A percentile compares a stretch with the other conserved stretches of the same genome.
phyloP scores from a whole-genome alignment of 2,329 filamentous ascomycete species.

The Penicillium sp. region DNA sequence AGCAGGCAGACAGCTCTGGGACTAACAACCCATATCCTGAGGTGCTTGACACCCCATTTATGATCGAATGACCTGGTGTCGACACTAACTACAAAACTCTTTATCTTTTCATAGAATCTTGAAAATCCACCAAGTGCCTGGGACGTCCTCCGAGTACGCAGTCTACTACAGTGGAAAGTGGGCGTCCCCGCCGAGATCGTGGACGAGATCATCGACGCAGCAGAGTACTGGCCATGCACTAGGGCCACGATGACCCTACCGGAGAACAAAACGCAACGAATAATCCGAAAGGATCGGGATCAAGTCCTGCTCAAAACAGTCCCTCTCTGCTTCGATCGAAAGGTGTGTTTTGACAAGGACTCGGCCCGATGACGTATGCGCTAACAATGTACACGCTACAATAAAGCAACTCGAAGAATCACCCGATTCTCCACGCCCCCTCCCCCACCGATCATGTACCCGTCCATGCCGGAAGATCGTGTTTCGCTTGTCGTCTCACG shows the following conservation, averaged over 20 bases:
- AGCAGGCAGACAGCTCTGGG: not conserved
- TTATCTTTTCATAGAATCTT: not conserved
- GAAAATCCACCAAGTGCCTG: conserved; percentile 31
- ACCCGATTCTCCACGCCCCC: conserved; percentile 20
- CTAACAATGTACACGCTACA: not conserved
- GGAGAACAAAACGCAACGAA: conserved; percentile 14
- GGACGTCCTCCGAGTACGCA: conserved; percentile 38
- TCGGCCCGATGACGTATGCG: conserved; percentile 10
- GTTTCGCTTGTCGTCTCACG: conserved; percentile 39
- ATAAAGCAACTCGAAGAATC: conserved; percentile 20
- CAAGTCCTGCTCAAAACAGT: conserved; percentile 38
- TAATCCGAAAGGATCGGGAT: conserved; percentile 37
- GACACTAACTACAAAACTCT: not conserved
- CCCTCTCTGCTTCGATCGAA: conserved; percentile 39
- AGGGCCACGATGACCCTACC: conserved; percentile 22
- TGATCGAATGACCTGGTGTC: not conserved
- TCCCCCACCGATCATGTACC: conserved; percentile 39
- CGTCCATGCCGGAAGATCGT: conserved; percentile 42
- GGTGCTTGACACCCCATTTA: not conserved
- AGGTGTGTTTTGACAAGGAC: conserved; percentile 21
- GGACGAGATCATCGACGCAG: conserved; percentile 43
- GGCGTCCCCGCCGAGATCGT: conserved; percentile 40
- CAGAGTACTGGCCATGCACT: conserved; percentile 39
- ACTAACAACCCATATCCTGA: not conserved
- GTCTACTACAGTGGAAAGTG: conserved; percentile 35